Base-by-base conservation (phyloP, 345 rosid species). In the Lenwebbia sp. region DNA sequence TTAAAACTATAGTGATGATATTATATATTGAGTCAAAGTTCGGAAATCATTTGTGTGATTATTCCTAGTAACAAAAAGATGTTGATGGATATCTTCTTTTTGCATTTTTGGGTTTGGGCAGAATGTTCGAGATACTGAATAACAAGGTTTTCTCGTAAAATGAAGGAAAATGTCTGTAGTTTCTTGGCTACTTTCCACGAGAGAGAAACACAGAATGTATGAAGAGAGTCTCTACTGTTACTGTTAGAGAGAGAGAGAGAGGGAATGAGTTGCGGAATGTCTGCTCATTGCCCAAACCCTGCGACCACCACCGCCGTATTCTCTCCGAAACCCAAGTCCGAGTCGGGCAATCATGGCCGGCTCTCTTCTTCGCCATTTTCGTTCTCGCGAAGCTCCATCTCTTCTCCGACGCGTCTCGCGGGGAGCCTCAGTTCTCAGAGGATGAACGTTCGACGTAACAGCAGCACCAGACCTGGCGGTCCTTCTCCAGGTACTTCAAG, bases 401-500 rank as follows among this genome's bases (percentile, higher is more conserved):
- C 47, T 70, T 3, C 81, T 70, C 81, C 81, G 47, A 37, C 81
- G 81, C 81, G 47, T 21, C 4, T 70, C 47, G 81, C 81, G 13
- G 81, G 81, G 81, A 84, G 86, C 19, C 17, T 37, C 85, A 51
- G 84, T 22, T 14, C 89, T 44, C 88, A 47, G 60, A 86, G 90
- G 86, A 85, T 83, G 62, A 37, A 22, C 40, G 60, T 91, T 44
- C 88, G 28, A 33, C 90, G 92, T 82, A 88, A 84, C 83, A 87
- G 90, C 89, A 89, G 88, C 89, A 83, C 88, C 21, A 10, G 85
- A 41, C 88, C 91, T 12, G 88, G 91, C 49, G 85, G 88, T 60
- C 83, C 90, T 54, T 84, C 86, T 88, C 87, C 92, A 83, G 92
- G 93, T 94, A 40, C 82, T 60, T 83, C 47, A 44, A 30, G 54